Percentiles rank a stretch among this genome's conserved stretches.
phyloP scores from a whole-genome alignment of 495 filamentous ascomycete species.

The Aspergillus avenaceus region DNA sequence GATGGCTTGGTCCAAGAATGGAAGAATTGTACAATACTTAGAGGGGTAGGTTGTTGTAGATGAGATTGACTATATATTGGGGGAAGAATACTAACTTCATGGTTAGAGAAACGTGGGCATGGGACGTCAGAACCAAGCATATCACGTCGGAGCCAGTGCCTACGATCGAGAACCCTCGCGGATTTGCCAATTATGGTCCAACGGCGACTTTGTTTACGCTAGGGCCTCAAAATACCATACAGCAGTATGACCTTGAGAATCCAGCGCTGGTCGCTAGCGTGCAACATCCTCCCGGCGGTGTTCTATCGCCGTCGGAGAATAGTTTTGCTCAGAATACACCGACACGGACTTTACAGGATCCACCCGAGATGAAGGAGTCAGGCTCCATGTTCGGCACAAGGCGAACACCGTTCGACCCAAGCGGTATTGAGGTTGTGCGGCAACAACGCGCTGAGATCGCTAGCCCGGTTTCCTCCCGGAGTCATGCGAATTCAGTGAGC shows the following conservation, averaged over 20 bases:
- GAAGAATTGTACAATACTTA: conserved; percentile 86
- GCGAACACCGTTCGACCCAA: conserved; percentile 41
- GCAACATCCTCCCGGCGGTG: conserved; percentile 71
- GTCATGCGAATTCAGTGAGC: conserved; percentile 59
- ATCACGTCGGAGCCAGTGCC: conserved; percentile 84
- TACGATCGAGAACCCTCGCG: conserved; percentile 75
- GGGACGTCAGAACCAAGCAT: conserved; percentile 96
- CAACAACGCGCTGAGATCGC: conserved; percentile 54
- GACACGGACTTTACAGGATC: conserved; percentile 29
- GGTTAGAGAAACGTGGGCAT: conserved; percentile 79
- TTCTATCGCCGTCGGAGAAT: conserved; percentile 77
- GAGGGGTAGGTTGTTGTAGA: conserved; percentile 67
- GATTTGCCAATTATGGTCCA: conserved; percentile 82
- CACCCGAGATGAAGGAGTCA: conserved; percentile 34
- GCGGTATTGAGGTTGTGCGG: conserved; percentile 37
- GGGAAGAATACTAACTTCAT: neutral
- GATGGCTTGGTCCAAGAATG: conserved; percentile 98
- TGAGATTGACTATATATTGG: neutral
- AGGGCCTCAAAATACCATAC: conserved; percentile 79
- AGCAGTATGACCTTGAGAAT: conserved; percentile 90
- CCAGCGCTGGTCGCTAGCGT: conserved; percentile 77
- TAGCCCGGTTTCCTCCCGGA: conserved; percentile 62
- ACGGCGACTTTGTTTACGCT: conserved; percentile 90
- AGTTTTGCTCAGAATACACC: conserved; percentile 27
- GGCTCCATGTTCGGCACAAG: conserved; percentile 12